Percentiles rank a stretch among this genome's conserved stretches.
phyloP scores from a whole-genome alignment of 2,329 filamentous ascomycete species.

The Fusarium sp. region DNA sequence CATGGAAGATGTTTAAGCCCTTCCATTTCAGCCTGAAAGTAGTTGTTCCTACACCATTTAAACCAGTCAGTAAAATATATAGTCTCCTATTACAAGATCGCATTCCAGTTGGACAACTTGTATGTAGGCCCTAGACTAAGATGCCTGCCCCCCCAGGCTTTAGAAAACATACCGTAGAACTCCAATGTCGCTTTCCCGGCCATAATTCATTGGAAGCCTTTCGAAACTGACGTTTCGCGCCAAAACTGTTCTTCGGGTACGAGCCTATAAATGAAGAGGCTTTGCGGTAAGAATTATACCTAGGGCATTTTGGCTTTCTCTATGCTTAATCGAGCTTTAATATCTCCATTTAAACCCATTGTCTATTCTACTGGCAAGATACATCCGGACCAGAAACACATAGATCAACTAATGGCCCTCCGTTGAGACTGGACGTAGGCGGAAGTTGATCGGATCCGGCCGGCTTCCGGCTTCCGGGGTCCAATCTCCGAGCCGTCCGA shows the following conservation, averaged over 20 bases:
- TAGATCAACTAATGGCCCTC: neutral
- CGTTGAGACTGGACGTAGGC: neutral
- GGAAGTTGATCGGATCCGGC: neutral
- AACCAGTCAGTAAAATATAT: neutral
- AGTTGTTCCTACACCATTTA: neutral
- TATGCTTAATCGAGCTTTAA: neutral
- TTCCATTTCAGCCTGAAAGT: neutral
- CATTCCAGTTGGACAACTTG: no score
- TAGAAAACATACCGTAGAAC: neutral
- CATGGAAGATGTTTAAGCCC: neutral
- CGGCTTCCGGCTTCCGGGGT: neutral
- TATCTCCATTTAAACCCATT: no score
- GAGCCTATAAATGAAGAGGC: neutral
- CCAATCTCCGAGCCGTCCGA: neutral
- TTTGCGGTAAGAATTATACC: neutral
- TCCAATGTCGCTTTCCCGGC: rapidly evolving
- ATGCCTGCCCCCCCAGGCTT: neutral
- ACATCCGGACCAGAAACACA: no score
- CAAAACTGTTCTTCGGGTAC: no score
- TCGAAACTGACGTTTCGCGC: no score
- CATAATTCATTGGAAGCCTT: neutral
- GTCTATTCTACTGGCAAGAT: no score
- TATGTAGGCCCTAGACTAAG: no score
- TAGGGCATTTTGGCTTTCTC: neutral
- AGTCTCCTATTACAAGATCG: no score